Conservation (phyloP, 805 yeast genomes). For the Ogataea nitratoaversa region DNA sequence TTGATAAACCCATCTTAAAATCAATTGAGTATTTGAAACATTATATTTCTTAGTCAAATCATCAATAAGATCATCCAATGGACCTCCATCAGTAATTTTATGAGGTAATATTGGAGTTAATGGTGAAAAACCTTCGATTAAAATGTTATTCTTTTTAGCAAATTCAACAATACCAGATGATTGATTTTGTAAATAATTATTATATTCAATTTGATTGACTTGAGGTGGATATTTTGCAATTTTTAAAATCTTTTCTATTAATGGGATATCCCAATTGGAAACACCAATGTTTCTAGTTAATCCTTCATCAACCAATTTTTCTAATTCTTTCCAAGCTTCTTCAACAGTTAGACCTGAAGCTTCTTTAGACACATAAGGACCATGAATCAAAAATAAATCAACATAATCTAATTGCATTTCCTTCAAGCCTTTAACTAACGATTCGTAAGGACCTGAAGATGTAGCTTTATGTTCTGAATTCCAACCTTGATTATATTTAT, state of each 20-base stretch:
- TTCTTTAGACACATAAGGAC: slow-evolving; percentile 44
- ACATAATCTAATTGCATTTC: slow-evolving; percentile 48
- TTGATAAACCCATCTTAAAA: slow-evolving; percentile 68
- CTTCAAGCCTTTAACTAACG: slow-evolving; percentile 43
- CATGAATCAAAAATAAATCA: slow-evolving; percentile 61
- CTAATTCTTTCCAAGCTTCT: slow-evolving; percentile 48
- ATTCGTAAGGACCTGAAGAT: slow-evolving; percentile 42
- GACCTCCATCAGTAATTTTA: slow-evolving; percentile 38
- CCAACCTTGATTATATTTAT: slow-evolving; percentile 49
- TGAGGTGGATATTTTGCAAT: slow-evolving; percentile 47
- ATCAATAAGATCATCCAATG: slow-evolving; percentile 30
- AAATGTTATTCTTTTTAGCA: slow-evolving; percentile 45
- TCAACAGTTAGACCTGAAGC: slow-evolving; percentile 42
- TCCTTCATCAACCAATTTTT: slow-evolving; percentile 40
- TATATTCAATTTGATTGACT: slow-evolving; percentile 68
- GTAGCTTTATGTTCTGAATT: slow-evolving; percentile 19
- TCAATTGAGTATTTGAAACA: slow-evolving; percentile 57
- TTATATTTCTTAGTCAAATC: slow-evolving; percentile 52
- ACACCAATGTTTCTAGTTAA: slow-evolving; percentile 50
- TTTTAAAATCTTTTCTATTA: slow-evolving; percentile 40
- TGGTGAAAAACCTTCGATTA: slow-evolving; percentile 64
- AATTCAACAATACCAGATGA: slow-evolving; percentile 51
- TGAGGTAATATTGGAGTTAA: slow-evolving; percentile 52
- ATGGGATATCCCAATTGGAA: slow-evolving; percentile 52
- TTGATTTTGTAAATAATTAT: slow-evolving; percentile 62